Percentiles rank a stretch among this genome's conserved stretches.
Evolutionary conservation across 1,284 basidiomycete species (phyloP).

Genomic region (Trichosporon ovoides): DNA sequence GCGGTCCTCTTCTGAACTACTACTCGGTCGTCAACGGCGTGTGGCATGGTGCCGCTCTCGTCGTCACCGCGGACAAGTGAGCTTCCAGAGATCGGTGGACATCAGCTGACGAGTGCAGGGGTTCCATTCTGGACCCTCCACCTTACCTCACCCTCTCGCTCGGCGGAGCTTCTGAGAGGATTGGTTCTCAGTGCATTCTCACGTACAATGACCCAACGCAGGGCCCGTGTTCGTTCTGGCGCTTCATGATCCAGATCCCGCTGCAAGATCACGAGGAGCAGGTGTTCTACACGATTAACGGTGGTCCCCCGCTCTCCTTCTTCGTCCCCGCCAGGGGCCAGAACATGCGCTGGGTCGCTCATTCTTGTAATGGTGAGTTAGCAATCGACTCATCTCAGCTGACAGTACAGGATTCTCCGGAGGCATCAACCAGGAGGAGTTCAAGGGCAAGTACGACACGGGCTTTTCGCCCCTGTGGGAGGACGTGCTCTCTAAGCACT

Average conservation of each 20-base stretch:
- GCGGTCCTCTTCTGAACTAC: slow-evolving; percentile 81
- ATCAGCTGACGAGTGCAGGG: slow-evolving; percentile 19
- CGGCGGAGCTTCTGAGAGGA: slow-evolving; percentile 32
- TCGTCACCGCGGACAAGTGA: slow-evolving; percentile 57
- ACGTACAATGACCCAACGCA: slow-evolving; percentile 62
- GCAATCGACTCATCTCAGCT: not conserved
- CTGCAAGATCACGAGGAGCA: slow-evolving; percentile 66
- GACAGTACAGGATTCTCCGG: slow-evolving; percentile 49
- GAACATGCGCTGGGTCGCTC: slow-evolving; percentile 85
- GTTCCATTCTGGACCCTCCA: slow-evolving; percentile 71
- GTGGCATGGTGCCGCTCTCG: slow-evolving; percentile 81
- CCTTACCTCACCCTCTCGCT: slow-evolving; percentile 62
- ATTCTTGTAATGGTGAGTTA: slow-evolving; percentile 55
- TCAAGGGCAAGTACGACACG: slow-evolving; percentile 54
- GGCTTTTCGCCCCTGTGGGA: slow-evolving; percentile 88
- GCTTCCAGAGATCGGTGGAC: not conserved
- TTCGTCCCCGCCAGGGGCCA: slow-evolving; percentile 73
- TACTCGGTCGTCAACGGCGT: slow-evolving; percentile 73
- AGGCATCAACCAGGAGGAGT: slow-evolving; percentile 49
- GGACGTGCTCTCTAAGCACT: slow-evolving; percentile 78
- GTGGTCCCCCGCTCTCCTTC: slow-evolving; percentile 72
- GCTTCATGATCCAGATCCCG: slow-evolving; percentile 83
- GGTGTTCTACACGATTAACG: slow-evolving; percentile 73
- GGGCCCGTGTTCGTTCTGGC: slow-evolving; percentile 84
- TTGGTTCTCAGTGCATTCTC: slow-evolving; percentile 69